Evolutionary conservation across 2,329 filamentous ascomycete species (phyloP), one percentile per base, ranked within the genome.

Genomic region (Aspergillus sp.): DNA sequence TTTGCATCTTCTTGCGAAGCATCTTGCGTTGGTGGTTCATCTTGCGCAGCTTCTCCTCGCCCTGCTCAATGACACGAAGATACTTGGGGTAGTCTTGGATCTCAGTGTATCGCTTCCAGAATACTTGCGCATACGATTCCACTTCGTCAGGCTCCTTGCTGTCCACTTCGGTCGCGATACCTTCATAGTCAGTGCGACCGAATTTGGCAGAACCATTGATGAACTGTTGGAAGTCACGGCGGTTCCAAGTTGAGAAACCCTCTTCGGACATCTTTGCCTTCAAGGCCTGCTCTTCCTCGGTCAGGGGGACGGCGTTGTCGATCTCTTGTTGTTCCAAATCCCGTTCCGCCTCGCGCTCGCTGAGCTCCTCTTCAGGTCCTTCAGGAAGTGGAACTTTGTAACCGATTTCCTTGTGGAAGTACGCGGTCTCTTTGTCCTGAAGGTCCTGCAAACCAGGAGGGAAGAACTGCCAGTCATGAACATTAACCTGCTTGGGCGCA

Each of bases 401-500:
- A 22, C 88, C 88, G 61, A 97, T 96, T 69, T 97, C 91, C 73
- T 97, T 97, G 57, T 94, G 87, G 70, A 95, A 96, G 69, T 82
- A 95, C 0, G 94, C 93, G 0, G 94, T 99, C 75, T 99, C 94
- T 64, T 93, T 90, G 58, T 99, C 94, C 69, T 99, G 94, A 7
- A 99, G 80, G 62, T 96, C 91, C 24, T 86, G 84, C 9, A 99
- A 83, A 42, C 86, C 82, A 0, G 86, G 79, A 0, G 93, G 92
- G 71, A 96, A 99, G 76, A 99, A 99, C 66, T 99, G 94, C 71
- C 96, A 97, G 71, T 99, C 94, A 65, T 97, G 92, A 38, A 96
- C 88, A 3, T 85, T 79, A 48, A 95, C 84, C 69, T 99, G 94
- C 74, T 95, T 96, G 0, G 94, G 94, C 9, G 94, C 90, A 51